These are phyloP conservation scores for Coleophoma crateriformis DNA, from an alignment of 2,329 filamentous ascomycete species.

Conservation along the genomic window DNA sequence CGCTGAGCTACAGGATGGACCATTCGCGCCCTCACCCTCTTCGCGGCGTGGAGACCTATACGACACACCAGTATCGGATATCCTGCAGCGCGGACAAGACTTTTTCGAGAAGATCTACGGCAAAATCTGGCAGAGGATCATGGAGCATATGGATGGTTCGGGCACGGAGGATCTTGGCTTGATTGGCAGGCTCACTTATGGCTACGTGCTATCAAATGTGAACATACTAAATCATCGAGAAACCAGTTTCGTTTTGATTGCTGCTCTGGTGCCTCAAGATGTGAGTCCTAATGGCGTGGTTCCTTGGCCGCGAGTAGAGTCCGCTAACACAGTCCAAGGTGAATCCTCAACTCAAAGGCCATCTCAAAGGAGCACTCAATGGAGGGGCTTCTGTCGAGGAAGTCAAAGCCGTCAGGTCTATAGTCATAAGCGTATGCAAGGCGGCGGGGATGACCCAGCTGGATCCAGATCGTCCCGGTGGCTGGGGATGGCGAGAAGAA, in stretches of 20 bases:
- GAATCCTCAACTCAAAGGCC: slow-evolving; percentile 47
- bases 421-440: slow-evolving; percentile 40
- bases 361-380: slow-evolving; percentile 44
- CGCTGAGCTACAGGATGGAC: slow-evolving; percentile 33
- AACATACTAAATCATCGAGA: slow-evolving; percentile 38
- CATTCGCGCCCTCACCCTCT: slow-evolving; percentile 30
- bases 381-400: slow-evolving; percentile 42
- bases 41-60: slow-evolving; percentile 33
- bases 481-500: slow-evolving; percentile 41
- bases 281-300: slow-evolving; percentile 24
- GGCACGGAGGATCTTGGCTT: slow-evolving; percentile 45
- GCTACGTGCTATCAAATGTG: slow-evolving; percentile 42
- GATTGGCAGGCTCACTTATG: slow-evolving; percentile 41
- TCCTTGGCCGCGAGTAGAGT: neutral
- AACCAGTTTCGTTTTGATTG: slow-evolving; percentile 45
- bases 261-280: slow-evolving; percentile 45
- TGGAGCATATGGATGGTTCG: slow-evolving; percentile 40
- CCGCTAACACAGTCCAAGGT: slow-evolving; percentile 27
- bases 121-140: slow-evolving; percentile 40
- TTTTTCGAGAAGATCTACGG: slow-evolving; percentile 46
- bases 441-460: slow-evolving; percentile 40
- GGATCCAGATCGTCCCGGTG: slow-evolving; percentile 24
- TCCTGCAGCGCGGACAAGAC: slow-evolving; percentile 36
- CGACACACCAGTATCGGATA: slow-evolving; percentile 24
- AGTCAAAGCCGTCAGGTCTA: slow-evolving; percentile 40